Base-by-base conservation (phyloP, 257 asterid species). In the Scutellaria galericulata region DNA sequence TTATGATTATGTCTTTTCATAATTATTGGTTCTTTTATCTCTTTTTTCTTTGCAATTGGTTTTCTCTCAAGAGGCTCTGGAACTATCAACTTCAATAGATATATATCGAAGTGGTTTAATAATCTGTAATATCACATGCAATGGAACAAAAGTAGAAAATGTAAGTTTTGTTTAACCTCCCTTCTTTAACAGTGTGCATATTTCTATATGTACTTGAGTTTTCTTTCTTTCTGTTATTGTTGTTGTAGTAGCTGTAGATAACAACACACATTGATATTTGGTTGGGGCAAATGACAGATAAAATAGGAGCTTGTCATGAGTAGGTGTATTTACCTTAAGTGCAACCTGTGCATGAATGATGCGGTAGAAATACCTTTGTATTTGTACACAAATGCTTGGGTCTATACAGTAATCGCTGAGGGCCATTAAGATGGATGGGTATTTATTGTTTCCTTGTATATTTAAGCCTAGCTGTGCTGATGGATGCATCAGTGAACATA, bases 301-400 rank as follows among this genome's bases (percentile, higher is more conserved):
- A 54, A 14, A 12, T 6, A 6, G 41, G 18, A 54, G 18, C 59
- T 24, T 72, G 35, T 39, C 24, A 7, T 40, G 55, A 69, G 54
- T 42, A 39, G 37, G 20, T 13, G 4, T 40, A 9, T 7, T 51
- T 9, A 59, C 35, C 9, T 59, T 7, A 20, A 20, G 12, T 27
- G 42, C 70, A 50, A 68, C 22, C 27, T 40, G 58, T 63, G 47
- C 39, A 64, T 13, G 37, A 48, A 40, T 18, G 56, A 50, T 75
- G 70, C 22, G 13, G 70, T 39, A 27, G 7, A 68, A 53, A 27
- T 41, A 60, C 31, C 13, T 47, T 8, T 11, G 37, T 59, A 3
- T 24, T 55, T 46, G 47, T 58, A 14, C 58, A 51, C 15, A 69
- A 57, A 56, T 15, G 18, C 31, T 14, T 53, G 1, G 47, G 40